These are phyloP conservation scores for Microbotryum scabiosae DNA, from an alignment of 1,284 basidiomycete genomes.

Conservation along the genomic window DNA sequence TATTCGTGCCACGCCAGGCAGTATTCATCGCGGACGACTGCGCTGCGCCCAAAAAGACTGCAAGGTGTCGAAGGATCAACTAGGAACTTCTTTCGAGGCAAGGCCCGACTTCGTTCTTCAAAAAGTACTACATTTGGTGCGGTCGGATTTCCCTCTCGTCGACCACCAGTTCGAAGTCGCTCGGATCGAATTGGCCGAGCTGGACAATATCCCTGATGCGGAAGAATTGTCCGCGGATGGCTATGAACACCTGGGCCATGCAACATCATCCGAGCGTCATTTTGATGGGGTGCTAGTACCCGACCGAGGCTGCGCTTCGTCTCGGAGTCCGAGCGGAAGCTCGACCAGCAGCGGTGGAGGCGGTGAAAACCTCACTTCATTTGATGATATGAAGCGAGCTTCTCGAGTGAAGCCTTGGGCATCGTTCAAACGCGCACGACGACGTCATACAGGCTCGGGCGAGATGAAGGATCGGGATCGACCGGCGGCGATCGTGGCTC, in stretches of 20 bases:
- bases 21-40: too few species aligned
- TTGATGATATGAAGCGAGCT: constrained; percentile 19
- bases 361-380: constrained; percentile 7
- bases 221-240: constrained; percentile 1
- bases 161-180: neutral
- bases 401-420: neutral
- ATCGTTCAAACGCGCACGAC: constrained; percentile 7
- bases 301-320: too few species aligned
- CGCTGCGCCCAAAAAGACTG: too few species aligned
- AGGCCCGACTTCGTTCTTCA: too few species aligned
- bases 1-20: too few species aligned
- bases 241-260: too few species aligned
- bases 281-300: too few species aligned
- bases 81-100: too few species aligned
- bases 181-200: neutral
- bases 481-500: neutral
- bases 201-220: neutral
- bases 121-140: constrained; percentile 1
- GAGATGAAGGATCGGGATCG: neutral
- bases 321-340: constrained; percentile 4
- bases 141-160: constrained; percentile 5
- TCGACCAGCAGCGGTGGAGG: constrained; percentile 23
- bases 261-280: too few species aligned
- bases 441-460: neutral
- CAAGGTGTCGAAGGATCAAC: too few species aligned